Base-by-base conservation (phyloP, 2,329 filamentous ascomycete species). In the Fusarium transvaalense region DNA sequence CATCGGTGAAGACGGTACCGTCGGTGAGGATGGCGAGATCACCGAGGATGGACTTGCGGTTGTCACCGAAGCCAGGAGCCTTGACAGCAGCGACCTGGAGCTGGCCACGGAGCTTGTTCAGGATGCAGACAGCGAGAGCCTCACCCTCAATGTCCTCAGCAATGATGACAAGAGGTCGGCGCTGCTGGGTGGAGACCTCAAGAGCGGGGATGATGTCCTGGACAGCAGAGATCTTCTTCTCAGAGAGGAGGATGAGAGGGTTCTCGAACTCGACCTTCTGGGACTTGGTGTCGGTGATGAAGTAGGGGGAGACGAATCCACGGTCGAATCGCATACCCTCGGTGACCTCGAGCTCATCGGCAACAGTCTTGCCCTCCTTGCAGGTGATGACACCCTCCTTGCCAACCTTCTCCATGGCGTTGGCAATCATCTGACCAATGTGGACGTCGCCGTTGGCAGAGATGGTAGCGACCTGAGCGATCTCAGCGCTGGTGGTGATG, bases 281-380 rank as follows among this genome's bases (percentile, higher is more conserved):
- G 64, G 94, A 83, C 91, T 99, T 99, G 88, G 94, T 85, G 78
- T 99, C 96, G 85, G 96, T 99, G 86, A 99, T 99, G 88, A 99
- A 99, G 91, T 99, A 99, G 75, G 96, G 94, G 27, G 96, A 99
- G 79, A 97, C 95, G 83, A 92, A 99, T 69, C 96, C 96, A 78
- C 96, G 95, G 89, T 99, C 96, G 85, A 99, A 99, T 82, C 96
- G 94, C 96, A 99, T 99, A 81, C 96, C 96, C 91, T 99, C 96
- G 63, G 96, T 99, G 67, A 99, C 91, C 85, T 99, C 96, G 58
- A 99, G 91, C 89, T 99, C 96, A 76, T 99, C 96, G 77, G 92
- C 90, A 79, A 97, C 91, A 64, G 96, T 98, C 92, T 98, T 99
- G 80, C 96, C 96, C 88, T 99, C 96, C 91, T 99, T 99, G 79